A percentile compares a stretch with the other conserved stretches of the same genome.
Evolutionary conservation across 805 yeast species (phyloP).

Genomic region (Saturnispora ahearnii): DNA sequence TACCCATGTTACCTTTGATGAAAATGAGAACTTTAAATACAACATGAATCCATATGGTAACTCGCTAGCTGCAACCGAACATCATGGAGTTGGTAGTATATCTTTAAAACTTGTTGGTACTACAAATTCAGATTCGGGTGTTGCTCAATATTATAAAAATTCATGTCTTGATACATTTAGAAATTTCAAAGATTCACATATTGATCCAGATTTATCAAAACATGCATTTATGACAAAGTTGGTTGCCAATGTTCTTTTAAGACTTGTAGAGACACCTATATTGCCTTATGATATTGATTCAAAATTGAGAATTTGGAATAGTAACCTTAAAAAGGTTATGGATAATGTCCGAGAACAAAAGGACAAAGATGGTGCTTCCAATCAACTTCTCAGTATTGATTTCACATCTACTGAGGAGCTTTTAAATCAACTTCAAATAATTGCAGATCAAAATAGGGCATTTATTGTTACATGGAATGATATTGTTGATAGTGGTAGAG

Average conservation of each 20-base stretch:
- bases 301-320: slow-evolving; percentile 36
- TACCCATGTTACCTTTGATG: slow-evolving; percentile 46
- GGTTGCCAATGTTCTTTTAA: slow-evolving; percentile 43
- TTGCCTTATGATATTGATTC: slow-evolving; percentile 55
- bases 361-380: background rate
- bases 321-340: slow-evolving; percentile 40
- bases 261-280: slow-evolving; percentile 65
- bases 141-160: slow-evolving; percentile 33
- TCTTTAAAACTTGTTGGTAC: slow-evolving; percentile 40
- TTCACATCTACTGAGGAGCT: slow-evolving; percentile 16
- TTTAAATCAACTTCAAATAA: slow-evolving; percentile 31
- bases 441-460: slow-evolving; percentile 40
- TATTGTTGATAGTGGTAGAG: slow-evolving; percentile 41
- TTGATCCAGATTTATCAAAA: slow-evolving; percentile 49
- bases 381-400: slow-evolving; percentile 8
- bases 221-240: slow-evolving; percentile 51
- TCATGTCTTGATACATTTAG: slow-evolving; percentile 62
- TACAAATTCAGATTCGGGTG: slow-evolving; percentile 18
- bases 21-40: background rate
- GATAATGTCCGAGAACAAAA: slow-evolving; percentile 24
- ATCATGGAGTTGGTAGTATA: slow-evolving; percentile 61
- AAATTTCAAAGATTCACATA: slow-evolving; percentile 35
- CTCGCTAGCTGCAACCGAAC: slow-evolving; percentile 48
- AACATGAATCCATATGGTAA: slow-evolving; percentile 4
- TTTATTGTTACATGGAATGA: slow-evolving; percentile 62